Evolutionary conservation across 106 monocot genomes (phyloP), one percentile per base, ranked within the genome.

Genomic region (Apostasia shenzhenica): DNA sequence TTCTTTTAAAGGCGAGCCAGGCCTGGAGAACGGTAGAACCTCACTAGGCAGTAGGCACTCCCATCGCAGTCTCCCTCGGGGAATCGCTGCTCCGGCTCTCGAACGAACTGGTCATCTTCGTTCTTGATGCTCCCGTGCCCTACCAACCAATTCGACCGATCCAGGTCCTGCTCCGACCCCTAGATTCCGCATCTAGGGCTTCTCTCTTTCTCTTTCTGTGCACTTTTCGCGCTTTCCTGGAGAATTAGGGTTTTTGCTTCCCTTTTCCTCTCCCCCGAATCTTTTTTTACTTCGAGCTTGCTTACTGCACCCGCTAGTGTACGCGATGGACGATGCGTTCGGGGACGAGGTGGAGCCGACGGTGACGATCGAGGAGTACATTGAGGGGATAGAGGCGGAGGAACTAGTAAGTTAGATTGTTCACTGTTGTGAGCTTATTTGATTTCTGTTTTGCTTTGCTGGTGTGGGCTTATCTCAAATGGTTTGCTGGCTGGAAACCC

Each of bases 341-440:
- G 81, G 72, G 37, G 97, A 97, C 54, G 97, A 97, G 71, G 70
- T 39, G 64, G 97, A 99, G 81, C 78, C 68, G 76, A 78, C 84
- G 13, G 56, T 87, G 70, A 90, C 97, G 68, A 79, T 99, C 73
- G 67, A 66, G 67, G 97, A 99, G 84, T 92, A 87, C 81, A 83
- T 99, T 54, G 78, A 99, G 75, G 83, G 70, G 55, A 58, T 90
- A 61, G 97, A 99, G 70, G 92, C 84, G 26, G 82, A 85, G 60
- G 97, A 99, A 55, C 83, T 90, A 87, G 97, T 93, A 76, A 26
- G 26, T 1, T 47, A 11, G 37, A 10, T 54, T 1, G 54, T 63
- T 38, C 9, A 0, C 64, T n/a, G 8, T 8, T 76, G 6, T 66
- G 44, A 58, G 41, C 74, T 37, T 49, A 26, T 41, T 74, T 53